Evolutionary conservation across 1,284 basidiomycete species (phyloP).

Genomic region (Xerocomus nothofagi): DNA sequence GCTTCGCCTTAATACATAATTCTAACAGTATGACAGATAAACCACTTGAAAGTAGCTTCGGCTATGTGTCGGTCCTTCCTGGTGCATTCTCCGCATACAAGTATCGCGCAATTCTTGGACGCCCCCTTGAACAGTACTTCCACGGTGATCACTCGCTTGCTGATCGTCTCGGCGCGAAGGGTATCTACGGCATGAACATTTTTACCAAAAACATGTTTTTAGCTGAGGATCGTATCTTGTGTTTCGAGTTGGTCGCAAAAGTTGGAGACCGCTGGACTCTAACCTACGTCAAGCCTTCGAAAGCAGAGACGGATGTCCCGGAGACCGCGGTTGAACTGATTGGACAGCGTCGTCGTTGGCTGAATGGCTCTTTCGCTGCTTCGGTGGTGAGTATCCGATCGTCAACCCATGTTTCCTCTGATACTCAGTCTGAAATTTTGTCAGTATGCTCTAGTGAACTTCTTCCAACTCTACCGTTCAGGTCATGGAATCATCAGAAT

Average conservation of each 20-base stretch:
- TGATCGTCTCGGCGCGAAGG: slow-evolving; percentile 89
- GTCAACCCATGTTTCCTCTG: not conserved
- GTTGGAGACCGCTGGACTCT: slow-evolving; percentile 84
- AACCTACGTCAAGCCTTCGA: slow-evolving; percentile 93
- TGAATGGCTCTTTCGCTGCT: slow-evolving; percentile 97
- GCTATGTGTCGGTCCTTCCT: slow-evolving; percentile 93
- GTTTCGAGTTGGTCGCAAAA: slow-evolving; percentile 96
- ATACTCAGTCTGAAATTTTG: not conserved
- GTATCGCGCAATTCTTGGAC: slow-evolving; percentile 87
- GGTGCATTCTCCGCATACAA: slow-evolving; percentile 97
- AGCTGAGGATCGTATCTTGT: slow-evolving; percentile 94
- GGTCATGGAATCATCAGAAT: slow-evolving; percentile 83
- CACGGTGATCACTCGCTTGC: slow-evolving; percentile 96
- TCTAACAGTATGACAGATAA: slow-evolving; percentile 56
- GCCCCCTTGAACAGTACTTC: slow-evolving; percentile 96
- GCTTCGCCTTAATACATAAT: not conserved
- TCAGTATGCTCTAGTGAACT: slow-evolving; percentile 91
- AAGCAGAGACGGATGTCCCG: slow-evolving; percentile 94
- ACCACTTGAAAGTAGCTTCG: slow-evolving; percentile 92
- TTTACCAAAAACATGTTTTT: slow-evolving; percentile 97
- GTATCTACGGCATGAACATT: slow-evolving; percentile 97
- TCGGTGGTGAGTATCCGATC: slow-evolving; percentile 66
- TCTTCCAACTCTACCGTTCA: slow-evolving; percentile 87
- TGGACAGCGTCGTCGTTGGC: slow-evolving; percentile 92
- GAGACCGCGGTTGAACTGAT: slow-evolving; percentile 91